Evolutionary conservation across 805 yeast species (phyloP).

Genomic region (Wickerhamomyces kurtzmanii): DNA sequence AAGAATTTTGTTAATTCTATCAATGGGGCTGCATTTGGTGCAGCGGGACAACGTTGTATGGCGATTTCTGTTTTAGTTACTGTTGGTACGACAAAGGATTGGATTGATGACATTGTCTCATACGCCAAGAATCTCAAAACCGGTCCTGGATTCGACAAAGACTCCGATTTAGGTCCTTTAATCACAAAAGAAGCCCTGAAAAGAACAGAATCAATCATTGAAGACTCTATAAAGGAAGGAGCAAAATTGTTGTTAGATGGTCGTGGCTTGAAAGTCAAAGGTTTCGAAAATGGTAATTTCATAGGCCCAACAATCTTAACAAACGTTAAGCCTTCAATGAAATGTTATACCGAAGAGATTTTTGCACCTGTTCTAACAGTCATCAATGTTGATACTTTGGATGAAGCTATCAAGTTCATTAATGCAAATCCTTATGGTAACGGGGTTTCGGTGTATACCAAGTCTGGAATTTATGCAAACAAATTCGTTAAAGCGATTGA

Average conservation of each 20-base stretch:
- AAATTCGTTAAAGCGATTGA: constrained; percentile 59
- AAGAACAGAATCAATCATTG: constrained; percentile 44
- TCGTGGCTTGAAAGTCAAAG: constrained; percentile 35
- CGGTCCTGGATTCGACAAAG: constrained; percentile 55
- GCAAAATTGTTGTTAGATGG: constrained; percentile 59
- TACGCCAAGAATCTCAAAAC: constrained; percentile 49
- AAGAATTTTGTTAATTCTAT: constrained; percentile 53
- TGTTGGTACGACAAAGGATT: constrained; percentile 51
- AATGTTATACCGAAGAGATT: constrained; percentile 62
- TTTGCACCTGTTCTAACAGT: constrained; percentile 68
- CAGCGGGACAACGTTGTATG: constrained; percentile 82
- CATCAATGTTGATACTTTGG: constrained; percentile 53
- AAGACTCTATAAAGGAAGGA: constrained; percentile 42
- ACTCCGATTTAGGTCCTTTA: constrained; percentile 62
- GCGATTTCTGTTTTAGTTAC: constrained; percentile 67
- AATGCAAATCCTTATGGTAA: constrained; percentile 60
- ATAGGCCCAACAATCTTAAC: constrained; percentile 64
- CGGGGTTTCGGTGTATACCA: constrained; percentile 63
- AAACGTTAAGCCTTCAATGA: constrained; percentile 52
- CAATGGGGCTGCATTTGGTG: constrained; percentile 73
- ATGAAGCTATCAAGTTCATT: constrained; percentile 60
- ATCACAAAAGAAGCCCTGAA: constrained; percentile 46
- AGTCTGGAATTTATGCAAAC: constrained; percentile 61
- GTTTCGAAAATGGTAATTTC: constrained; percentile 55
- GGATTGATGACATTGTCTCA: constrained; percentile 50